Conservation (phyloP, 23 red algal genomes). For the Gracilariopsis chorda region DNA sequence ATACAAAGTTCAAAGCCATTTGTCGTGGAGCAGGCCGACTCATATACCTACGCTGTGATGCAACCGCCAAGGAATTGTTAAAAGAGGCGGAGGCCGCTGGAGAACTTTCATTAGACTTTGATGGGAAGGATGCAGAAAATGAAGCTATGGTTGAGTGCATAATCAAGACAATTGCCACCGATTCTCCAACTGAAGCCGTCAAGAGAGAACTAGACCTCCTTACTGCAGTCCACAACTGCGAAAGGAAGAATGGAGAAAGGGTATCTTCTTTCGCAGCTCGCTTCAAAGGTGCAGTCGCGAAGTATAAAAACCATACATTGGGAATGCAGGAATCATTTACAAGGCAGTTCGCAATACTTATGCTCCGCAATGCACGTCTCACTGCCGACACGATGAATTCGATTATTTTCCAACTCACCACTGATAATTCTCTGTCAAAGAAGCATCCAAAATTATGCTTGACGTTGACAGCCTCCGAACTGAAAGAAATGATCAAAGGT, state of each 20-base stretch:
- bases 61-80: background rate
- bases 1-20: constrained; percentile 11
- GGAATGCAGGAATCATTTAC: background rate
- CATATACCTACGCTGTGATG: constrained; percentile 3
- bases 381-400: constrained; percentile 11
- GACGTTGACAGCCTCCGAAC: background rate
- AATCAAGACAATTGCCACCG: background rate
- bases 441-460: background rate
- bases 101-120: background rate
- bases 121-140: background rate
- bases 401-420: background rate
- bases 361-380: constrained; percentile 9
- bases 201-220: constrained; percentile 18
- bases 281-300: constrained; percentile 14
- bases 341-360: constrained; percentile 35
- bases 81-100: background rate
- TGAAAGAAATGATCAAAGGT: background rate
- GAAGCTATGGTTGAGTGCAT: constrained; percentile 5
- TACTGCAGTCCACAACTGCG: background rate
- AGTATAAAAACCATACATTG: background rate
- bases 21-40: constrained; percentile 18
- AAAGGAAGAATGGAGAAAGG: background rate
- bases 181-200: background rate
- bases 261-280: background rate
- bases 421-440: background rate